These are phyloP conservation scores for Naganishia vaughanmartiniae DNA, from an alignment of 768 basidiomycete species.

Conservation along the genomic window DNA sequence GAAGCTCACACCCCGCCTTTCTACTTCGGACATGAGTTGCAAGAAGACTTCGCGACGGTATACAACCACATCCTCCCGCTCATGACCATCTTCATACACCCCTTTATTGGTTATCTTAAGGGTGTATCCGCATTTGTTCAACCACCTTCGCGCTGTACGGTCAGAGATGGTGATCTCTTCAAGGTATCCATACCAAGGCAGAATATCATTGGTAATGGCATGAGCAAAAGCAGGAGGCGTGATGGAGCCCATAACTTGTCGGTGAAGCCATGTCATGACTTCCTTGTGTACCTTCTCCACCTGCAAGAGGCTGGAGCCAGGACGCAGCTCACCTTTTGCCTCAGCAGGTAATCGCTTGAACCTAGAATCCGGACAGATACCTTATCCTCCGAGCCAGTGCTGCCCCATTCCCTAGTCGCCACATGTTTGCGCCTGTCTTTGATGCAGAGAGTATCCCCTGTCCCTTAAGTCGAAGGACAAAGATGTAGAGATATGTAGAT, in stretches of 20 bases:
- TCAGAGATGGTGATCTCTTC: too few species aligned
- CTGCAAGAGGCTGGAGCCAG: too few species aligned
- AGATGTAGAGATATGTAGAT: too few species aligned
- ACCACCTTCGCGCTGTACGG: not conserved
- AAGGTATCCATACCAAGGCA: not conserved
- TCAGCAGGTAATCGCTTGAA: not conserved
- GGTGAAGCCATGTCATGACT: too few species aligned
- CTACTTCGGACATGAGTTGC: not conserved
- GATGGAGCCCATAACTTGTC: not conserved
- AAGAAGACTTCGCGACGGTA: not conserved
- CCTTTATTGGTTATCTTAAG: conserved; percentile 1
- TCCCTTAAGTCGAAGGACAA: not conserved
- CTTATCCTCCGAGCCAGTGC: not conserved
- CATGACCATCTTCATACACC: conserved; percentile 7
- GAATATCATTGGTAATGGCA: not conserved
- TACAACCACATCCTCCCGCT: not conserved
- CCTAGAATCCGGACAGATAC: not conserved
- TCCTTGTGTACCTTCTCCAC: too few species aligned
- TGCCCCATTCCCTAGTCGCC: not conserved
- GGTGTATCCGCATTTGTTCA: not conserved
- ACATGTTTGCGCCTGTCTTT: not conserved
- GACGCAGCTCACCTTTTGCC: not conserved
- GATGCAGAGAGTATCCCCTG: not conserved
- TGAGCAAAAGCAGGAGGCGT: not conserved
- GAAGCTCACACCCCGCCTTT: not conserved